Percentiles rank a stretch among this genome's conserved stretches.
Evolutionary conservation across 352 stramenopile genomes (phyloP).

Genomic region (Phytophthora pseudosyringae): DNA sequence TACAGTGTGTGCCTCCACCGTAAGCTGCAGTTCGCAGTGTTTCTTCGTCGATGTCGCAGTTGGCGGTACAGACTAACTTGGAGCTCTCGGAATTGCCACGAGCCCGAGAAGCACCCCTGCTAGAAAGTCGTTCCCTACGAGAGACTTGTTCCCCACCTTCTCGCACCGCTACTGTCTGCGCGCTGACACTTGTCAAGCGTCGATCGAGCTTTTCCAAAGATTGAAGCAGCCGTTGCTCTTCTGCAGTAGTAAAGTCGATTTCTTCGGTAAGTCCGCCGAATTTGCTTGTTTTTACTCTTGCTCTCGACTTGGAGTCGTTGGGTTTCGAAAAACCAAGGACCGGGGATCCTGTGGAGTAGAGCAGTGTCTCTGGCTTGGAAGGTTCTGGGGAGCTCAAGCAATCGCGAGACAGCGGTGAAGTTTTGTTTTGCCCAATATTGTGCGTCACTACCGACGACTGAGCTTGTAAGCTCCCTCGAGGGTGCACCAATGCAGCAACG

Average conservation of each 20-base stretch:
- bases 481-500: background rate
- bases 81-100: background rate
- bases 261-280: conserved; percentile 18
- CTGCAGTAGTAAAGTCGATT: conserved; percentile 41
- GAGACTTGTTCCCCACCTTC: conserved; percentile 1
- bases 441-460: background rate
- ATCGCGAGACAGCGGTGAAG: background rate
- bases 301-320: background rate
- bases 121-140: conserved; percentile 1
- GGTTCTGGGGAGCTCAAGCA: background rate
- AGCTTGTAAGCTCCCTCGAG: background rate
- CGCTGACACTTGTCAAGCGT: conserved; percentile 36
- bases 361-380: background rate
- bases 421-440: background rate
- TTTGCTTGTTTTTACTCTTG: conserved; percentile 6
- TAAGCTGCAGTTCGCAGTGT: conserved; percentile 43
- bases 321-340: background rate
- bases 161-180: conserved; percentile 1
- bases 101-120: background rate
- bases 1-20: conserved; percentile 49
- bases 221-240: conserved; percentile 54
- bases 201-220: conserved; percentile 65
- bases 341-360: background rate
- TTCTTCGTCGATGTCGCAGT: conserved; percentile 29
- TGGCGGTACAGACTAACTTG: background rate